A percentile compares a stretch with the other conserved stretches of the same genome.
Conservation (phyloP, 768 basidiomycete genomes). For the Lanmaoa pseudosensibilis region DNA sequence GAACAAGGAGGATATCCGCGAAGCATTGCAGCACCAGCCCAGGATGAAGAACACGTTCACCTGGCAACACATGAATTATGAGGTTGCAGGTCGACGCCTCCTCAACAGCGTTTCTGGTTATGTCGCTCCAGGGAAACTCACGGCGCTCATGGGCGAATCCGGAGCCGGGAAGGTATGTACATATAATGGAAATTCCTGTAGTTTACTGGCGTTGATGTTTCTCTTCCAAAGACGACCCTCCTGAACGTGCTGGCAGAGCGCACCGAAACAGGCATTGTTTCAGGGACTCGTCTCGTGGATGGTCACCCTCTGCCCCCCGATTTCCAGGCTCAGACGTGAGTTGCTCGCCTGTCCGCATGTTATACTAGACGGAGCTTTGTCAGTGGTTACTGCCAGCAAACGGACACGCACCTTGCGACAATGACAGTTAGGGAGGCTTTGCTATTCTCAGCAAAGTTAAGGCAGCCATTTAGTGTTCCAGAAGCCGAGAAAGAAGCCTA, state of each 20-base stretch:
- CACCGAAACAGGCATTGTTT: slow-evolving; percentile 37
- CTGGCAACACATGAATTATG: slow-evolving; percentile 73
- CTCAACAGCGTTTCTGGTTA: slow-evolving; percentile 77
- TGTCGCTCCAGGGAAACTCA: slow-evolving; percentile 78
- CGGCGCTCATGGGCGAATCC: slow-evolving; percentile 72
- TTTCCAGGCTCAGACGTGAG: slow-evolving; percentile 56
- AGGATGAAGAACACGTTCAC: slow-evolving; percentile 65
- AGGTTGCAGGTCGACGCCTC: slow-evolving; percentile 56
- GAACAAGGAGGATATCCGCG: slow-evolving; percentile 22
- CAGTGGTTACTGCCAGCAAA: slow-evolving; percentile 85
- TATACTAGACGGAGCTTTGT: not conserved
- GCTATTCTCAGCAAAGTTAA: slow-evolving; percentile 73
- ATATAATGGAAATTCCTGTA: not conserved
- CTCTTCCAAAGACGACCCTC: slow-evolving; percentile 42
- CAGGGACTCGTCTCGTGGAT: slow-evolving; percentile 47
- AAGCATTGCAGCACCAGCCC: slow-evolving; percentile 37
- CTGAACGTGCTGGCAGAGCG: slow-evolving; percentile 49
- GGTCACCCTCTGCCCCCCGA: slow-evolving; percentile 44
- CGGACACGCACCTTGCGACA: slow-evolving; percentile 74
- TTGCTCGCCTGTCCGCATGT: not conserved
- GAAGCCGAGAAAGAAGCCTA: slow-evolving; percentile 75
- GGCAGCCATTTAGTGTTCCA: slow-evolving; percentile 69
- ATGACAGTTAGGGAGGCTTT: slow-evolving; percentile 81
- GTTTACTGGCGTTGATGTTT: not conserved
- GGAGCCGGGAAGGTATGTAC: slow-evolving; percentile 45